Conservation (phyloP, 2,329 filamentous ascomycete genomes). For the Calonectria naviculata region DNA sequence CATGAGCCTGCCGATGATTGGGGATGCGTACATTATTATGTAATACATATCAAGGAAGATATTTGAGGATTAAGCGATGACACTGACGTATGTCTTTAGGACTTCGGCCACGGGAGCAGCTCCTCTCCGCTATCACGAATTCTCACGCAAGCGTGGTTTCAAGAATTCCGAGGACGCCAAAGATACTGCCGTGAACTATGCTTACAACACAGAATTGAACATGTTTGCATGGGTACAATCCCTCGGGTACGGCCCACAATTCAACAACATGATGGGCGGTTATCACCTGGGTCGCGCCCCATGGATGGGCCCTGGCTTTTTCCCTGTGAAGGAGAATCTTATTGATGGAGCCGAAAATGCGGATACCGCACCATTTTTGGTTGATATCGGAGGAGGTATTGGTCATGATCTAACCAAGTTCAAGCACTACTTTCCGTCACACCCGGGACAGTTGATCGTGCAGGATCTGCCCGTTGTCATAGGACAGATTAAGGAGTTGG, state of each 20-base stretch:
- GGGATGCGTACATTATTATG: conserved; percentile 47
- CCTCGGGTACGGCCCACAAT: conserved; percentile 44
- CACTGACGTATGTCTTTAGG: no score
- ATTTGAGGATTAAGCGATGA: no score
- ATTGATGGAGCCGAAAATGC: conserved; percentile 41
- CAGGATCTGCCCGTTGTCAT: conserved; percentile 60
- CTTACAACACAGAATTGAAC: conserved; percentile 47
- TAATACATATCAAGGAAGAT: conserved; percentile 7
- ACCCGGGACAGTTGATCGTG: conserved; percentile 55
- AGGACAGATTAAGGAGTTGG: conserved; percentile 42
- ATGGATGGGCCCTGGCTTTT: conserved; percentile 51
- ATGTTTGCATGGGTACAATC: conserved; percentile 46
- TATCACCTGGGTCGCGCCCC: conserved; percentile 46
- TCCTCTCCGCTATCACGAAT: no score
- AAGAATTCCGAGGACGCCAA: not conserved
- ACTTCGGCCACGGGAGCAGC: no score
- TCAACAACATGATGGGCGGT: conserved; percentile 53
- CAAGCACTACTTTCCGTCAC: conserved; percentile 45
- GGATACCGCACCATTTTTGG: conserved; percentile 41
- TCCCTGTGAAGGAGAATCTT: conserved; percentile 46
- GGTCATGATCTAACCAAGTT: conserved; percentile 51
- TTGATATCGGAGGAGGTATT: conserved; percentile 49
- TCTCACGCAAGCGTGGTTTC: no score
- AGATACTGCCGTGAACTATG: conserved; percentile 45
- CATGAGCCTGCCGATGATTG: conserved; percentile 47